phyloP scores from a whole-genome alignment of 148 eudicot genomes.

The Agrostemma githago region DNA sequence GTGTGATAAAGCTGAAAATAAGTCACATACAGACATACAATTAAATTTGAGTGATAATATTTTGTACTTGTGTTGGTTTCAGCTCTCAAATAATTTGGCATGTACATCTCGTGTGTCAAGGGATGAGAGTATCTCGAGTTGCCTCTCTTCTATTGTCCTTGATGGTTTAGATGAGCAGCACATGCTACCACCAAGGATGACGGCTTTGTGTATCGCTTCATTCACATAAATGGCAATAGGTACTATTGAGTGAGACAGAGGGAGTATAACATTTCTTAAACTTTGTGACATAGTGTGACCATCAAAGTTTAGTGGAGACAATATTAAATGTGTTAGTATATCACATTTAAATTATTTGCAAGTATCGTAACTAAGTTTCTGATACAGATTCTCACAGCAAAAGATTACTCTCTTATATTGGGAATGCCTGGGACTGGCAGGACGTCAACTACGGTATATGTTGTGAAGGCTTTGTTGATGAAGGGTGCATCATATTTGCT shows the following conservation, averaged over 20 bases:
- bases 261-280: too few relatives aligned
- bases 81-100: slow-evolving; percentile 47
- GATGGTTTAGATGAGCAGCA: slow-evolving; percentile 56
- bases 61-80: slow-evolving; percentile 23
- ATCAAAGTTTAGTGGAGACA: neutral
- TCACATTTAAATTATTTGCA: neutral
- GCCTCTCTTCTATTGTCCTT: slow-evolving; percentile 64
- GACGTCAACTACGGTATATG: slow-evolving; percentile 96
- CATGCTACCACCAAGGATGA: slow-evolving; percentile 36
- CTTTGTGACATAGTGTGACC: neutral
- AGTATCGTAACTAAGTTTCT: slow-evolving; percentile 10
- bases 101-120: slow-evolving; percentile 40
- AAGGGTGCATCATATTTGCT: slow-evolving; percentile 95
- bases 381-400: slow-evolving; percentile 82
- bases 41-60: neutral
- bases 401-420: slow-evolving; percentile 87
- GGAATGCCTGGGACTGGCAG: slow-evolving; percentile 99
- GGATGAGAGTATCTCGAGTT: slow-evolving; percentile 35
- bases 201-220: slow-evolving; percentile 65
- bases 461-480: slow-evolving; percentile 90
- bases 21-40: neutral
- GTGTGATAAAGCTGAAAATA: too few relatives aligned
- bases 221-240: slow-evolving; percentile 21
- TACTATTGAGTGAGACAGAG: too few relatives aligned
- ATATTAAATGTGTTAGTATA: neutral